A percentile compares a stretch with the other conserved stretches of the same genome.
These are phyloP conservation scores for Globisporangium heterothallicum DNA, from an alignment of 352 stramenopile species.

Conservation along the genomic window DNA sequence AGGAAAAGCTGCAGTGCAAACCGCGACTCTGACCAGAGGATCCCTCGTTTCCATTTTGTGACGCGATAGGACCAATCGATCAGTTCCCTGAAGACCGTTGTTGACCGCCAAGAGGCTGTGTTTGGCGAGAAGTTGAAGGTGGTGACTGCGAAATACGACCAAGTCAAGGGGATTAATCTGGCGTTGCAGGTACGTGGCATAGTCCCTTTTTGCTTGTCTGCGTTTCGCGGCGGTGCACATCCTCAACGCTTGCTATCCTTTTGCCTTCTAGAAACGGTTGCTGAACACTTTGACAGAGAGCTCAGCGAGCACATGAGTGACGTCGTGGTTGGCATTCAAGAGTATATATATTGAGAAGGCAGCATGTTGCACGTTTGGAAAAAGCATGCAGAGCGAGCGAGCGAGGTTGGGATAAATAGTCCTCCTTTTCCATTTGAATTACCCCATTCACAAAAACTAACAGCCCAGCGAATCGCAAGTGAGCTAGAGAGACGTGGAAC, in stretches of 20 bases:
- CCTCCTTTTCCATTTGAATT: neutral
- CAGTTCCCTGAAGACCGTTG: slow-evolving; percentile 48
- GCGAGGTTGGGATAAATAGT: slow-evolving; percentile 1
- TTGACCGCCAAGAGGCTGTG: slow-evolving; percentile 62
- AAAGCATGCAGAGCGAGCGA: neutral
- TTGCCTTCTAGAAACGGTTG: slow-evolving; percentile 40
- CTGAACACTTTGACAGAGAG: slow-evolving; percentile 43
- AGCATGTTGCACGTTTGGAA: no score
- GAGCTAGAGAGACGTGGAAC: no score
- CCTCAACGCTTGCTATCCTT: slow-evolving; percentile 1
- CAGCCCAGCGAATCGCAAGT: no score
- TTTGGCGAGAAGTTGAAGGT: slow-evolving; percentile 72
- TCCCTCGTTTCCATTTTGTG: neutral
- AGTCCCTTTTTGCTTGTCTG: neutral
- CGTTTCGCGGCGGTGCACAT: neutral
- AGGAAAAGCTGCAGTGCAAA: neutral
- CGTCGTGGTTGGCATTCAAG: no score
- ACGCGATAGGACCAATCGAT: slow-evolving; percentile 57
- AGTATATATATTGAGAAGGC: no score
- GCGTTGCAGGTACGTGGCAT: slow-evolving; percentile 52
- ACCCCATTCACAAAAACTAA: no score
- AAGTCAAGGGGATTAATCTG: slow-evolving; percentile 79
- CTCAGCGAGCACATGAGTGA: neutral
- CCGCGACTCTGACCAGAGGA: no score
- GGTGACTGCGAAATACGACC: slow-evolving; percentile 64